These are phyloP conservation scores for Aleurites moluccanus DNA, from an alignment of 441 rosid genomes.

Conservation along the genomic window DNA sequence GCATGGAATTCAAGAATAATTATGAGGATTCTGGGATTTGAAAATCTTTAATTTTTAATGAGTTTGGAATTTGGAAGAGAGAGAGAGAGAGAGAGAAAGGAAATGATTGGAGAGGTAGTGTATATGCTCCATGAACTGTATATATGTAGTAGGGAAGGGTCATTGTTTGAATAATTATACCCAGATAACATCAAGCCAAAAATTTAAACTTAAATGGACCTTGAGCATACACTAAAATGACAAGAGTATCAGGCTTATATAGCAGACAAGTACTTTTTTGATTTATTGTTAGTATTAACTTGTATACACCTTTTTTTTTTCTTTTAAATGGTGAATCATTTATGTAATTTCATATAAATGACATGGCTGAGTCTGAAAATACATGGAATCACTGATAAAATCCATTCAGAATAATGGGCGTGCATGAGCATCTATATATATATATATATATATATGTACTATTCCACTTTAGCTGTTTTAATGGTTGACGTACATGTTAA, in stretches of 20 bases:
- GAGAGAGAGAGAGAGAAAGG: conserved; percentile 15
- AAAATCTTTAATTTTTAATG: too few species aligned
- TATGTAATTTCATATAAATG: too few species aligned
- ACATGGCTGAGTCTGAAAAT: background rate
- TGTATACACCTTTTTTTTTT: background rate
- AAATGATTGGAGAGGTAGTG: conserved; percentile 18
- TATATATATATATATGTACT: too few species aligned
- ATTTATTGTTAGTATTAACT: background rate
- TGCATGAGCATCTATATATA: too few species aligned
- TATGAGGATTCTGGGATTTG: too few species aligned
- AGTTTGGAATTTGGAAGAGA: background rate
- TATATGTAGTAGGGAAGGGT: conserved; percentile 24
- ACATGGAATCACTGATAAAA: background rate
- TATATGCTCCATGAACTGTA: conserved; percentile 17
- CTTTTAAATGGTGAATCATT: too few species aligned
- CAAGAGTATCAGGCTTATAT: conserved; percentile 7
- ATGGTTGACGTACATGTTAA: too few species aligned
- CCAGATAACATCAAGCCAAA: conserved; percentile 21
- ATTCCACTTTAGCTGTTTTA: too few species aligned
- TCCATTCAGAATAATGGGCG: too few species aligned
- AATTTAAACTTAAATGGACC: conserved; percentile 19
- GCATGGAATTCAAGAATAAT: conserved; percentile 20
- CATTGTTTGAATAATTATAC: conserved; percentile 24
- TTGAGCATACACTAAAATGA: conserved; percentile 20
- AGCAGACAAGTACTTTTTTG: conserved; percentile 10